These are phyloP conservation scores for Ajuga reptans DNA, from an alignment of 305 asterid genomes.

Conservation along the genomic window DNA sequence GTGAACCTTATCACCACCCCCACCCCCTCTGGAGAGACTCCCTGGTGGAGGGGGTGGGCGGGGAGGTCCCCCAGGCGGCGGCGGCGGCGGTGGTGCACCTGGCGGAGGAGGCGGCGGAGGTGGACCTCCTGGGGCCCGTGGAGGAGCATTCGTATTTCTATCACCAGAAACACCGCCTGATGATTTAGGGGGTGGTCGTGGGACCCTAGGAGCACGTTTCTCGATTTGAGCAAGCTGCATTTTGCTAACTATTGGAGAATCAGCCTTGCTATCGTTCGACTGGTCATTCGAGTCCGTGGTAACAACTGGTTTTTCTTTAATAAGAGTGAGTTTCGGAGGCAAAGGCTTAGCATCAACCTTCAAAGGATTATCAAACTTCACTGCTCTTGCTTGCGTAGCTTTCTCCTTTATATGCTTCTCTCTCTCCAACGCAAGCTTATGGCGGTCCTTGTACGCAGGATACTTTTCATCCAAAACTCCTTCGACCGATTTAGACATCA, in stretches of 20 bases:
- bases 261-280: constrained; percentile 37
- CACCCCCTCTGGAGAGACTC: constrained; percentile 46
- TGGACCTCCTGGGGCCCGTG: constrained; percentile 43
- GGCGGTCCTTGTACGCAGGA: constrained; percentile 87
- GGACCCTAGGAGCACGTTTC: constrained; percentile 73
- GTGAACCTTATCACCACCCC: constrained; percentile 74
- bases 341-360: constrained; percentile 39
- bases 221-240: constrained; percentile 63
- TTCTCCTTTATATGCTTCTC: constrained; percentile 75
- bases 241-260: constrained; percentile 63
- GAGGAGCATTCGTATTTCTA: constrained; percentile 26
- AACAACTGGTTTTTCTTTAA: constrained; percentile 58
- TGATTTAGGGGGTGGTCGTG: constrained; percentile 80
- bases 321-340: constrained; percentile 70
- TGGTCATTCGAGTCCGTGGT: constrained; percentile 45
- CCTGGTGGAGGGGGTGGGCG: constrained; percentile 96
- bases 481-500: constrained; percentile 91
- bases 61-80: constrained; percentile 83
- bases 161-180: constrained; percentile 43
- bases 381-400: constrained; percentile 87
- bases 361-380: constrained; percentile 54
- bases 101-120: constrained; percentile 79
- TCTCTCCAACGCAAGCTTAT: constrained; percentile 85
- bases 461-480: constrained; percentile 84
- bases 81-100: constrained; percentile 76